Conservation (phyloP, 495 filamentous ascomycete species). For the Chaetomium tenue region DNA sequence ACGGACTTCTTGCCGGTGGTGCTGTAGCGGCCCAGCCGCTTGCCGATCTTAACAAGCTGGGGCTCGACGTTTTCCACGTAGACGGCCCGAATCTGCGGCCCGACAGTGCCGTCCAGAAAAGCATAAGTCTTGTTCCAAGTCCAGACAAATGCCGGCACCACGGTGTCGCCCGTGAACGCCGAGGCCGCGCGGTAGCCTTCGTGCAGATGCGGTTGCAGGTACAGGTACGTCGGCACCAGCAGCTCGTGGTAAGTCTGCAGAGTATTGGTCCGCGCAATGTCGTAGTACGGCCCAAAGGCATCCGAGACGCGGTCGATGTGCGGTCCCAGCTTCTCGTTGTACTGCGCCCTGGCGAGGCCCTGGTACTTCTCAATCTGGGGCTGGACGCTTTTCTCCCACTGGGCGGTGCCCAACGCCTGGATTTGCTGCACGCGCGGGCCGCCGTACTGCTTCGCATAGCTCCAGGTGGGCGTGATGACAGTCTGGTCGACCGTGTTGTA, state of each 20-base stretch:
- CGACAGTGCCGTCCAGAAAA: conserved; percentile 72
- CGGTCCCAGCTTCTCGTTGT: conserved; percentile 66
- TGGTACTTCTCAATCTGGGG: conserved; percentile 69
- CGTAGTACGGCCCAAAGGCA: conserved; percentile 67
- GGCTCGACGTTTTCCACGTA: conserved; percentile 93
- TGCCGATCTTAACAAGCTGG: conserved; percentile 86
- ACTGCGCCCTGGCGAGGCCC: conserved; percentile 58
- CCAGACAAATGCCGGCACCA: conserved; percentile 67
- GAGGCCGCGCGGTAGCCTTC: conserved; percentile 65
- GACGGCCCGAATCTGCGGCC: conserved; percentile 73
- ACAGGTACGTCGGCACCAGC: conserved; percentile 71
- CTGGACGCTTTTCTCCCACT: conserved; percentile 75
- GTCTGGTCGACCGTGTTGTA: conserved; percentile 61
- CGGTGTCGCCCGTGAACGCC: conserved; percentile 64
- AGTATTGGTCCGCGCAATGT: conserved; percentile 57
- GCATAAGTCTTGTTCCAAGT: conserved; percentile 63
- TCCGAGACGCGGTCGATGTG: conserved; percentile 62
- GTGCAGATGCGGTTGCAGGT: conserved; percentile 68
- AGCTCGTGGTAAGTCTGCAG: conserved; percentile 66
- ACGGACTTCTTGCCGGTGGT: conserved; percentile 36
- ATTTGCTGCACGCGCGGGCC: conserved; percentile 69
- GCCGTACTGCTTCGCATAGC: conserved; percentile 69
- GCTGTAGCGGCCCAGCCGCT: conserved; percentile 80
- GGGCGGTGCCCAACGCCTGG: conserved; percentile 59
- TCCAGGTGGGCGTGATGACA: conserved; percentile 64